Evolutionary conservation across 2,329 filamentous ascomycete genomes (phyloP).

Genomic region (Ilyonectria robusta): DNA sequence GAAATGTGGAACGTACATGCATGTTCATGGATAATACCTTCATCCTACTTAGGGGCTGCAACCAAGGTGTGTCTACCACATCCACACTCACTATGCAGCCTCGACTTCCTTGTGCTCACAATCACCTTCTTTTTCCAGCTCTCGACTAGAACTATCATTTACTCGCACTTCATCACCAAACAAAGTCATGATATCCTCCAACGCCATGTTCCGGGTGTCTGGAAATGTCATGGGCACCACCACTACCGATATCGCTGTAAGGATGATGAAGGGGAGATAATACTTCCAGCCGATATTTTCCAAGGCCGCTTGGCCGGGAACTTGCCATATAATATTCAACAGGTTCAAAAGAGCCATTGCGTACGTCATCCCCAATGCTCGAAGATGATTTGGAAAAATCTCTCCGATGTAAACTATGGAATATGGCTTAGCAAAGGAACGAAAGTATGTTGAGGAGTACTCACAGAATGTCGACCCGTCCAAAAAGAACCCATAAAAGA

Average conservation of each 20-base stretch:
- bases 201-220: constrained; percentile 12
- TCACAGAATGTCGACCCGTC: constrained; percentile 19
- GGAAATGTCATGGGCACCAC: constrained; percentile 3
- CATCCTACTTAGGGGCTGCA: too few relatives aligned
- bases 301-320: constrained; percentile 17
- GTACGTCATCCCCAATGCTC: constrained; percentile 18
- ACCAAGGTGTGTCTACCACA: too few relatives aligned
- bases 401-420: constrained; percentile 23
- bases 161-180: constrained; percentile 5
- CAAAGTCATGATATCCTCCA: constrained; percentile 13
- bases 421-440: too few relatives aligned
- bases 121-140: too few relatives aligned
- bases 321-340: constrained; percentile 22
- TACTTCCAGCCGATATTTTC: constrained; percentile 21
- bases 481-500: constrained; percentile 20
- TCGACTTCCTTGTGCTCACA: too few relatives aligned
- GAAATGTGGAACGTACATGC: too few relatives aligned
- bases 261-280: constrained; percentile 22
- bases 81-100: too few relatives aligned
- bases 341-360: constrained; percentile 18
- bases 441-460: background rate
- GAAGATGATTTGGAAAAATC: constrained; percentile 23
- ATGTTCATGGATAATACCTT: too few relatives aligned
- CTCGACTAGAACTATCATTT: background rate
- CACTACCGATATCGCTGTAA: background rate